Conservation (phyloP, 257 asterid species). For the Verbascum thapsus region DNA sequence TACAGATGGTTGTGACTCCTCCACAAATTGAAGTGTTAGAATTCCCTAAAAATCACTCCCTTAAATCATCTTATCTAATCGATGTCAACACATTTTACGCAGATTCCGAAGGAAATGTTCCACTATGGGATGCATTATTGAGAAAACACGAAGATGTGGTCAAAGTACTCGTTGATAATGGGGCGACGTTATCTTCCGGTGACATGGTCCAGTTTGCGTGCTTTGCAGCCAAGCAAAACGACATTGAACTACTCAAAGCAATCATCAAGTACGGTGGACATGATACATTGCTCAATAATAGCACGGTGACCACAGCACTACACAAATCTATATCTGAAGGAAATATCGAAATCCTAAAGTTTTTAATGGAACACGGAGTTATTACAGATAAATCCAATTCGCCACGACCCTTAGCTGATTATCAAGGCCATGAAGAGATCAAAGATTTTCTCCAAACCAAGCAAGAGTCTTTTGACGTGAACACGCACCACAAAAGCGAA, state of each 20-base stretch:
- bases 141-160: conserved; percentile 52
- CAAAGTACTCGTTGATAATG: conserved; percentile 53
- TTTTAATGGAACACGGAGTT: conserved; percentile 59
- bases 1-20: too few relatives aligned
- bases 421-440: conserved; percentile 64
- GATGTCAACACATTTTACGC: conserved; percentile 22
- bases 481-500: conserved; percentile 1
- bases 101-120: conserved; percentile 82
- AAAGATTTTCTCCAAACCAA: conserved; percentile 45
- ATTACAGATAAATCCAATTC: conserved; percentile 61
- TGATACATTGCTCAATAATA: conserved; percentile 50
- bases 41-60: neutral
- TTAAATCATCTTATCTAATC: neutral
- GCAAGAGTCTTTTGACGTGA: conserved; percentile 26
- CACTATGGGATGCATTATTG: conserved; percentile 77
- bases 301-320: conserved; percentile 65
- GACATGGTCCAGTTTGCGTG: conserved; percentile 69
- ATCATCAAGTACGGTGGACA: conserved; percentile 63
- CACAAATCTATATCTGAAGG: conserved; percentile 70
- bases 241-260: conserved; percentile 56
- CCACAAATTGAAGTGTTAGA: too few relatives aligned
- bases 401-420: conserved; percentile 63
- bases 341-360: conserved; percentile 60
- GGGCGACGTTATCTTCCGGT: conserved; percentile 60
- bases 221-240: conserved; percentile 61